Evolutionary conservation across 2,329 filamentous ascomycete species (phyloP), one percentile per base, ranked within the genome.

Genomic region (Aspergillus terreus): DNA sequence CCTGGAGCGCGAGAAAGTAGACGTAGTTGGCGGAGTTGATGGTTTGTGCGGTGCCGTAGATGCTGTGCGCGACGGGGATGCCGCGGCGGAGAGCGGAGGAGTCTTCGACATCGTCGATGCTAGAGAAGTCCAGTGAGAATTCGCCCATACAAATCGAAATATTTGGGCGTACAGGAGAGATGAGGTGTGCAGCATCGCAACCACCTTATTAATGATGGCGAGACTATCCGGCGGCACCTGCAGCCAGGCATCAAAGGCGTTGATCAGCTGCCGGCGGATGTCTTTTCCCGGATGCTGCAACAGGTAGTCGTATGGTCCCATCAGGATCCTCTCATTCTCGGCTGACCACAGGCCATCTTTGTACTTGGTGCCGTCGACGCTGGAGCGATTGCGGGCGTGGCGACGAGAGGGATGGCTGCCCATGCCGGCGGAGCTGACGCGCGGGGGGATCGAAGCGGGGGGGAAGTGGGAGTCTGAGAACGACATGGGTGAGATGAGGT

Each of bases 401-500:
- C 58, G 66, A 41, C 45, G 52, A 4, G 54, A 23, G 23, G 23
- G 4, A 23, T 23, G 5, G 61, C 69, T 72, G 56, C 63, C 58
- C 56, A 78, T 76, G 57, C 78, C 77, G 51, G 81, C 83, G 1
- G 86, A 88, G 50, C 87, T 90, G 43, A 85, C 90, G 56, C 88
- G 82, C 3, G 85, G 84, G 17, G 88, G 87, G 50, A 91, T 90
- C 35, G 79, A 78, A 68, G 82, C 84, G 49, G 85, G 84, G n/a
- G 79, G 81, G 51, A 77, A 69, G 54, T 38, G 41, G 35, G 69
- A 67, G 23, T 65, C 57, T 36, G 64, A 60, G 33, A 52, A 53
- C 59, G 44, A 47, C 46, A 47, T 47, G 35, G 35, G 14, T 38
- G 14, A 6, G 35, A 38, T 35, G 11, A 19, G n/a, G n/a, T 36